A percentile compares a stretch with the other conserved stretches of the same genome.
Conservation (phyloP, 805 yeast species). For the Candida endomychidarum region DNA sequence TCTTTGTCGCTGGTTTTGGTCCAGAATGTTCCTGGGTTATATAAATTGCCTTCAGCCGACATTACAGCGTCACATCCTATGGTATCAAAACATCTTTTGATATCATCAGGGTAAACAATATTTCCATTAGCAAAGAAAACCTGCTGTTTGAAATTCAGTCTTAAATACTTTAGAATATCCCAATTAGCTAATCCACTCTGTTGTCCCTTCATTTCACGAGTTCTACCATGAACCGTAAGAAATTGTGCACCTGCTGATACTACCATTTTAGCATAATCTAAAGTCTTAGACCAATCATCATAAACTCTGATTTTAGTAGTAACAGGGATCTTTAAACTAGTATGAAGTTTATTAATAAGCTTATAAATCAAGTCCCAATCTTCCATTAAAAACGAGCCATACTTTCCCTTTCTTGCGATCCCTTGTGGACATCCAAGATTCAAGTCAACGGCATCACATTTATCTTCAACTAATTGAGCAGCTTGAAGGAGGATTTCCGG, state of each 20-base stretch:
- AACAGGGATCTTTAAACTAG: slow-evolving; percentile 77
- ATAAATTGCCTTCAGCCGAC: slow-evolving; percentile 95
- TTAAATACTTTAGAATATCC: slow-evolving; percentile 68
- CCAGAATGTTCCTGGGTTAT: slow-evolving; percentile 91
- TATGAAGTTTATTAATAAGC: slow-evolving; percentile 72
- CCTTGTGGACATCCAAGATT: slow-evolving; percentile 99
- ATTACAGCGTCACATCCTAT: slow-evolving; percentile 86
- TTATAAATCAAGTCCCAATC: slow-evolving; percentile 84
- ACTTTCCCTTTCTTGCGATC: slow-evolving; percentile 90
- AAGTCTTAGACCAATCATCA: slow-evolving; percentile 77
- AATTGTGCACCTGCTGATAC: slow-evolving; percentile 94
- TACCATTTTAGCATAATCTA: slow-evolving; percentile 86
- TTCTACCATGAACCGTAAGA: slow-evolving; percentile 90
- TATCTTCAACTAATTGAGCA: slow-evolving; percentile 73
- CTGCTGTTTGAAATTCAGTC: slow-evolving; percentile 74
- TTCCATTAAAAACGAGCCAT: slow-evolving; percentile 95
- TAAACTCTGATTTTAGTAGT: slow-evolving; percentile 94
- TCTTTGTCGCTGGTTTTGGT: slow-evolving; percentile 50
- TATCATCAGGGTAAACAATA: slow-evolving; percentile 84
- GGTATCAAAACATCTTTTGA: slow-evolving; percentile 61
- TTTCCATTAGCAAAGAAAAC: slow-evolving; percentile 96
- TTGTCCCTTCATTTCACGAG: slow-evolving; percentile 98
- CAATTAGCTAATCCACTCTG: slow-evolving; percentile 95
- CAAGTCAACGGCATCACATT: slow-evolving; percentile 94
- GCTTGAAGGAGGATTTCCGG: slow-evolving; percentile 81